Conservation (phyloP, 2,329 filamentous ascomycete species). For the Colletotrichum brevisporum region DNA sequence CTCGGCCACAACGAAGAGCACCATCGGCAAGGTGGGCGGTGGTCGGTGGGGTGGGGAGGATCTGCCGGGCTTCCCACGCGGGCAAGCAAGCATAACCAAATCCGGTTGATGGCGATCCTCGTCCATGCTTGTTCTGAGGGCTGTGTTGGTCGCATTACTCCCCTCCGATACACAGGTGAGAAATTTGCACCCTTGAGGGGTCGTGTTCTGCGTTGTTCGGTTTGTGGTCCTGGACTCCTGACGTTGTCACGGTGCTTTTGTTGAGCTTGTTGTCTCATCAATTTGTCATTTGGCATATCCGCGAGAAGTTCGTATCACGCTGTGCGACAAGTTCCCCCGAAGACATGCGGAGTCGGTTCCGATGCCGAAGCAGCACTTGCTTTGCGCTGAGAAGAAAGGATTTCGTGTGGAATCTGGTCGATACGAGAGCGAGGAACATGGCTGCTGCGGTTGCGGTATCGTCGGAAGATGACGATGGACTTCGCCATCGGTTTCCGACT, state of each 20-base stretch:
- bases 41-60: conserved; percentile 13
- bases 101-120: conserved; percentile 19
- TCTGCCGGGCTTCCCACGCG: conserved; percentile 29
- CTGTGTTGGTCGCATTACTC: conserved; percentile 26
- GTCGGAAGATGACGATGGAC: conserved; percentile 7
- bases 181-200: conserved; percentile 15
- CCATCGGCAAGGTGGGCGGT: conserved; percentile 2
- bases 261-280: conserved; percentile 22
- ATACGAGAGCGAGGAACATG: not conserved
- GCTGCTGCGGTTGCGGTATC: not conserved
- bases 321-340: not conserved
- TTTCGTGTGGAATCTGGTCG: no score
- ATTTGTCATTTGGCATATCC: conserved; percentile 29
- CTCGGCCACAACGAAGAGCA: not conserved
- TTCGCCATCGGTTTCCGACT: not conserved
- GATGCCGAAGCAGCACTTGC: not conserved
- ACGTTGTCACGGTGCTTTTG: conserved; percentile 7
- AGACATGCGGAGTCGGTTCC: conserved; percentile 9
- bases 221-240: conserved; percentile 15
- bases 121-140: conserved; percentile 29
- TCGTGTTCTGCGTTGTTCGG: conserved; percentile 26
- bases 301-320: not conserved
- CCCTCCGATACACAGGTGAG: conserved; percentile 35
- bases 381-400: not conserved
- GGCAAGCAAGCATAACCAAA: conserved; percentile 38